phyloP scores from a whole-genome alignment of 805 yeast genomes.

The Dipodascopsis uninucleata region DNA sequence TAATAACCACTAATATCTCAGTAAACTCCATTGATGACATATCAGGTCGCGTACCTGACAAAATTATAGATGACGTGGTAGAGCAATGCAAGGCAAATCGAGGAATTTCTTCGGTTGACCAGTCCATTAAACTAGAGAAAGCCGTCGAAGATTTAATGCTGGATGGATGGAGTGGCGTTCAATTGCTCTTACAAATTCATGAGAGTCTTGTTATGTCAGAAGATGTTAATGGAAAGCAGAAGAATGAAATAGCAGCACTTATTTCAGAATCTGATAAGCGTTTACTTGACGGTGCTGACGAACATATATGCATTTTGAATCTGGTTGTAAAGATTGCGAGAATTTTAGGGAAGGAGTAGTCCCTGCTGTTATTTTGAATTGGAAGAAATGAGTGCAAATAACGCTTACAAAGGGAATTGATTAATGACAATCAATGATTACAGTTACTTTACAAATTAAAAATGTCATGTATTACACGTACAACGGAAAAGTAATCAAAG shows the following conservation, averaged over 20 bases:
- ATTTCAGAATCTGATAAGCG: constrained; percentile 73
- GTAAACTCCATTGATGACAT: constrained; percentile 56
- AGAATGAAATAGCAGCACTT: constrained; percentile 59
- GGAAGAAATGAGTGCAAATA: too few relatives aligned
- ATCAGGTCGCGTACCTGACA: constrained; percentile 67
- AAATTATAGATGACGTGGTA: too few relatives aligned
- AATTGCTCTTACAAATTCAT: constrained; percentile 67
- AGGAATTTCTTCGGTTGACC: constrained; percentile 28
- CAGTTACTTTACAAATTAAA: too few relatives aligned
- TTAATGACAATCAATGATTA: too few relatives aligned
- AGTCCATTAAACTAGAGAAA: constrained; percentile 30
- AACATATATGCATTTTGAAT: constrained; percentile 74
- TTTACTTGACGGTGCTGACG: constrained; percentile 82
- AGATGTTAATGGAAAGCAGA: constrained; percentile 47
- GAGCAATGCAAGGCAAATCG: too few relatives aligned
- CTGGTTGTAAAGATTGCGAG: constrained; percentile 14
- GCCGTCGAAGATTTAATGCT: constrained; percentile 51
- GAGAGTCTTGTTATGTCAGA: constrained; percentile 60
- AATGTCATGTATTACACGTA: too few relatives aligned
- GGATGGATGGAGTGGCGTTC: constrained; percentile 78
- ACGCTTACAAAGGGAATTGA: too few relatives aligned
- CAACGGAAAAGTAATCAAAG: too few relatives aligned
- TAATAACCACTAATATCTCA: too few relatives aligned
- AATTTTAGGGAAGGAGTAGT: constrained; percentile 2
- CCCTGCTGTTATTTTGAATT: too few relatives aligned